Evolutionary conservation across 108 stramenopile genomes (phyloP).

Genomic region (Nitzschia sp.): DNA sequence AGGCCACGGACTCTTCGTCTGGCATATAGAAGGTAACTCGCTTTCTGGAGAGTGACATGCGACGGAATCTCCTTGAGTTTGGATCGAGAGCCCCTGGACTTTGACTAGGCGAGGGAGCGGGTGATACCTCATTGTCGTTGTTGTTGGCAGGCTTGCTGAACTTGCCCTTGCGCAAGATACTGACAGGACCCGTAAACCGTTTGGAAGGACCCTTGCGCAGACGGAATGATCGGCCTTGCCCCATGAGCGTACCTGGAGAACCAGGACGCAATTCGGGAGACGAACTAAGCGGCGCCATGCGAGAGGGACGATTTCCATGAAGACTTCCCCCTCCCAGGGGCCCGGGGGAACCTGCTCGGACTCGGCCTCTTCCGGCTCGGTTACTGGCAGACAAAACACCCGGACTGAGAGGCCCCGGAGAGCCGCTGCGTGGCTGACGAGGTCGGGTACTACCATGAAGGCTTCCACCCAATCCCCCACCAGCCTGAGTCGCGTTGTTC

Average conservation of each 20-base stretch:
- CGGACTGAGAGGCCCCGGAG: background rate
- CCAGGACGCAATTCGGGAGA: background rate
- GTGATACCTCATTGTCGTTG: background rate
- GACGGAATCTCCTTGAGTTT: background rate
- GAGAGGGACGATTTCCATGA: background rate
- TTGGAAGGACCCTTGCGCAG: background rate
- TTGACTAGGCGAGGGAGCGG: background rate
- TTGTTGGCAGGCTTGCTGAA: background rate
- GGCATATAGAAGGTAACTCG: constrained; percentile 10
- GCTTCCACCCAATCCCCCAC: background rate
- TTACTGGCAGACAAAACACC: background rate
- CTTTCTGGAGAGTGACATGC: background rate
- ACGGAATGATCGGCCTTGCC: constrained; percentile 3
- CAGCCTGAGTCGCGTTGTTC: background rate
- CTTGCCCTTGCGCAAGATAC: constrained; percentile 18
- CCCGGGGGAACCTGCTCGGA: background rate
- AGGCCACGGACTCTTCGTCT: constrained; percentile 5
- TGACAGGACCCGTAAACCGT: background rate
- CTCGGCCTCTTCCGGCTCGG: background rate
- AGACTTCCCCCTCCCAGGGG: background rate
- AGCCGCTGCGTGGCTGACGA: background rate
- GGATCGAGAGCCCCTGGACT: background rate
- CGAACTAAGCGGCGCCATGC: background rate
- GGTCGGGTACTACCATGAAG: background rate
- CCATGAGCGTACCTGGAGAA: constrained; percentile 6